A percentile compares a stretch with the other conserved stretches of the same genome.
These are phyloP conservation scores for Bipolaris victoriae DNA, from an alignment of 2,329 filamentous ascomycete genomes.

Conservation along the genomic window DNA sequence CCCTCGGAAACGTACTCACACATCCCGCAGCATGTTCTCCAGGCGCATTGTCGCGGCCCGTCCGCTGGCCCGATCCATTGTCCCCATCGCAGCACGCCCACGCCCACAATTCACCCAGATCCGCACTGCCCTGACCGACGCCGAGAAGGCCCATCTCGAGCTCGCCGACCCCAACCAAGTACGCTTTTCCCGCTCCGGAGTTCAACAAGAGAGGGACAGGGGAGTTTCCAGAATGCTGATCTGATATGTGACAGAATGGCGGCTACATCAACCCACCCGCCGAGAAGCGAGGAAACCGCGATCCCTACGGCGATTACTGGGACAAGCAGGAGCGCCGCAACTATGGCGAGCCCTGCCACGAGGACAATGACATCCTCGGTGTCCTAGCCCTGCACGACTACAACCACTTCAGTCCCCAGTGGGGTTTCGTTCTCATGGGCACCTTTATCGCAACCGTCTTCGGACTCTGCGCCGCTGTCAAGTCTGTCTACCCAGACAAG, in stretches of 20 bases:
- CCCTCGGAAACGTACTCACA: conserved; percentile 50
- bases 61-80: conserved; percentile 48
- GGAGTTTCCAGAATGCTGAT: conserved; percentile 18
- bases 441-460: conserved; percentile 52
- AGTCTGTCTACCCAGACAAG: conserved; percentile 55
- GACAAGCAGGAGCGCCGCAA: conserved; percentile 97
- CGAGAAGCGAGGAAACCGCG: conserved; percentile 88
- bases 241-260: conserved; percentile 67
- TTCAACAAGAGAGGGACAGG: background rate
- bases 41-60: conserved; percentile 51
- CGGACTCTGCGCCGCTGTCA: conserved; percentile 49
- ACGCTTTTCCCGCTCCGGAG: conserved; percentile 40
- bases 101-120: conserved; percentile 46
- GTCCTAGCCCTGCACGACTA: conserved; percentile 91
- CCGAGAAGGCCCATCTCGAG: conserved; percentile 59
- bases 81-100: conserved; percentile 37
- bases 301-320: conserved; percentile 94
- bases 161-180: conserved; percentile 66
- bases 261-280: conserved; percentile 79
- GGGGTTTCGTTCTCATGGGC: conserved; percentile 66
- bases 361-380: conserved; percentile 92
- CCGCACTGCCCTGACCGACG: conserved; percentile 44
- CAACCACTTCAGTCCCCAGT: conserved; percentile 77
- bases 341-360: conserved; percentile 94
- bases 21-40: conserved; percentile 49